Conservation (phyloP, 345 rosid genomes). For the Eucalyptus globulus region DNA sequence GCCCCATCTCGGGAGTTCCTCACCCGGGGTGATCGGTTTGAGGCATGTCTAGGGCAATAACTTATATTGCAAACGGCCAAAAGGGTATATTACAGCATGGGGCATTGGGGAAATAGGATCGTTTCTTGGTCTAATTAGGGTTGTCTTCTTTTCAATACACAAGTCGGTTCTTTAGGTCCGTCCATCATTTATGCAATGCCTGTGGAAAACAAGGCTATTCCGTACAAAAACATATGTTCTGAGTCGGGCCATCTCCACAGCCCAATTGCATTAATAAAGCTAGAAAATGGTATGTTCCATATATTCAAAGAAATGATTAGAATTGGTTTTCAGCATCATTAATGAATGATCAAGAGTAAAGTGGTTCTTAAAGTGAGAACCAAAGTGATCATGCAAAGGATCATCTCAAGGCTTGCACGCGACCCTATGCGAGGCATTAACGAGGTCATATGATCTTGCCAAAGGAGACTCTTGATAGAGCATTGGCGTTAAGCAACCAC, state of each 20-base stretch:
- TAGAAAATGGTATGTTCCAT: too few species aligned
- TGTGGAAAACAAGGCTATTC: not conserved
- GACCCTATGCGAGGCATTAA: not conserved
- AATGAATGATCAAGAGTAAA: not conserved
- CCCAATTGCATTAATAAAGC: not conserved
- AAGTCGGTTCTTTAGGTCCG: not conserved
- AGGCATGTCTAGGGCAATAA: not conserved
- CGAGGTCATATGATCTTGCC: not conserved
- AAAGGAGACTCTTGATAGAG: not conserved
- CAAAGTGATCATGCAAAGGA: not conserved
- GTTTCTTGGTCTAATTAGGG: not conserved
- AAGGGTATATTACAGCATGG: not conserved
- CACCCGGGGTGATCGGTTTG: not conserved
- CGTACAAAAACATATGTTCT: not conserved
- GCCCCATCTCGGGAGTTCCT: not conserved
- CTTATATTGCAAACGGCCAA: not conserved
- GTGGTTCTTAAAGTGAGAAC: not conserved
- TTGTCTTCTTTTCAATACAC: not conserved
- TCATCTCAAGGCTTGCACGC: not conserved
- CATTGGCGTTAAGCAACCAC: not conserved
- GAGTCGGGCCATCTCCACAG: not conserved
- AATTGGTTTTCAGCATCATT: not conserved
- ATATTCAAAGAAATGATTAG: not conserved
- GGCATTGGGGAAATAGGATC: not conserved
- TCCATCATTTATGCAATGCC: not conserved